A percentile compares a stretch with the other conserved stretches of the same genome.
Evolutionary conservation across 1,284 basidiomycete species (phyloP).

Genomic region (Paramarasmius palmivorus): DNA sequence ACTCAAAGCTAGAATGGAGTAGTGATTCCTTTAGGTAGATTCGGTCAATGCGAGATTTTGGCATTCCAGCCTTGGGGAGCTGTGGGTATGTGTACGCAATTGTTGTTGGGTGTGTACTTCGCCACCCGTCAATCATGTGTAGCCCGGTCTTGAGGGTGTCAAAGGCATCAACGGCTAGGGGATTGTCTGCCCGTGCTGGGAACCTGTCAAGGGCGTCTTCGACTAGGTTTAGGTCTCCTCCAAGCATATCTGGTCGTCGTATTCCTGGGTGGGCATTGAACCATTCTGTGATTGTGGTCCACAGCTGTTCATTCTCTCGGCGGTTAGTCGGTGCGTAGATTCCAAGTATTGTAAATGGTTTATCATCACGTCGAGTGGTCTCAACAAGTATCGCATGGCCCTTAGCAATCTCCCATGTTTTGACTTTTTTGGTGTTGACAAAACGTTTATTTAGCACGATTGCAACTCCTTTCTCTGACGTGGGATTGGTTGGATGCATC

Average conservation of each 20-base stretch:
- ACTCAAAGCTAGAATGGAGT: constrained; percentile 8
- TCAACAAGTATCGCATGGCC: constrained; percentile 7
- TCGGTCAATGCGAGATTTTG: constrained; percentile 29
- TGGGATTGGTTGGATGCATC: constrained; percentile 17
- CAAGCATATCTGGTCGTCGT: constrained; percentile 13
- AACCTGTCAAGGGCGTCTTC: constrained; percentile 19
- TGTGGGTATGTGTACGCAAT: constrained; percentile 23
- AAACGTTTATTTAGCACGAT: constrained; percentile 20
- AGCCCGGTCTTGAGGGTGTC: constrained; percentile 18
- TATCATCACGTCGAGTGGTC: constrained; percentile 10
- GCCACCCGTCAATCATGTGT: constrained; percentile 28
- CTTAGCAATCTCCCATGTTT: not conserved
- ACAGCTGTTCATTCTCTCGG: constrained; percentile 20
- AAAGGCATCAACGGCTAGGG: constrained; percentile 11
- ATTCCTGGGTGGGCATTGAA: constrained; percentile 9
- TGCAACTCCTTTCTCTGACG: constrained; percentile 29
- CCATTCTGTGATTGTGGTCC: constrained; percentile 15
- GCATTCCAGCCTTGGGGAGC: not conserved
- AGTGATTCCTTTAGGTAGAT: constrained; percentile 22
- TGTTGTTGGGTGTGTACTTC: constrained; percentile 22
- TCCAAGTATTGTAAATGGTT: constrained; percentile 14
- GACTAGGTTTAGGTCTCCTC: constrained; percentile 19
- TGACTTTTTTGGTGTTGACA: not conserved
- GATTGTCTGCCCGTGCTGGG: constrained; percentile 14
- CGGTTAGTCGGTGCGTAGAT: constrained; percentile 25